Evolutionary conservation across 148 eudicot species (phyloP), one percentile per base, ranked within the genome.

Genomic region (Vaccinium macrocarpon): DNA sequence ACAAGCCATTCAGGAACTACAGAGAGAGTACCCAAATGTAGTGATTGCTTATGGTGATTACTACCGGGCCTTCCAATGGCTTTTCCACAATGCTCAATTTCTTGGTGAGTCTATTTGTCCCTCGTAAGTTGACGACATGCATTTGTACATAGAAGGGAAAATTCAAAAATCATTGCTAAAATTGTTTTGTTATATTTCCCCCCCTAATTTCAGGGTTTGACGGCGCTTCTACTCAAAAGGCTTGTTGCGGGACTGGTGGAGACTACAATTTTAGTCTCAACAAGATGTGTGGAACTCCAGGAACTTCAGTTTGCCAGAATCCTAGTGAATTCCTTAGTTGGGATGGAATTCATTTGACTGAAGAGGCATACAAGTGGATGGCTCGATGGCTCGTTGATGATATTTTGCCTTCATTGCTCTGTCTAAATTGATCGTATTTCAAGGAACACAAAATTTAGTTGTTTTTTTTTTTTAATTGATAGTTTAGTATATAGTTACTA

Each of bases 321-420:
- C 86, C 86, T 0, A 32, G 51, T 35, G 35, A 32, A 7, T 50
- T 9, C 13, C 50, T 84, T 5, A 77, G 51, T 4, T 84, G 82
- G 82, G 86, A 84, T 78, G 86, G 86, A 66, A 18, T 84, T 18
- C 86, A 84, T n/a, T 32, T 66, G 56, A 84, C 76, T 3, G 46
- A 84, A 29, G 10, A 49, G 27, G 86, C 82, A 0, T 59, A 84
- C 16, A 32, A 64, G 46, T 2, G n/a, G 3, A 6, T 84, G 51
- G 76, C 86, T 13, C 10, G 3, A 16, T 71, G 78, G 84, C 68
- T 82, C 15, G 32, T 82, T 7, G 27, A 18, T 1, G 50, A 72
- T 8, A 3, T 82, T 1, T 55, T 82, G 49, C 78, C 27, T 72
- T 53, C 16, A 21, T 1, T 82, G 68, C 42, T 12, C 18, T 23